Conservation (phyloP, 2,329 filamentous ascomycete species). For the Chrysosphaeria jannelii region DNA sequence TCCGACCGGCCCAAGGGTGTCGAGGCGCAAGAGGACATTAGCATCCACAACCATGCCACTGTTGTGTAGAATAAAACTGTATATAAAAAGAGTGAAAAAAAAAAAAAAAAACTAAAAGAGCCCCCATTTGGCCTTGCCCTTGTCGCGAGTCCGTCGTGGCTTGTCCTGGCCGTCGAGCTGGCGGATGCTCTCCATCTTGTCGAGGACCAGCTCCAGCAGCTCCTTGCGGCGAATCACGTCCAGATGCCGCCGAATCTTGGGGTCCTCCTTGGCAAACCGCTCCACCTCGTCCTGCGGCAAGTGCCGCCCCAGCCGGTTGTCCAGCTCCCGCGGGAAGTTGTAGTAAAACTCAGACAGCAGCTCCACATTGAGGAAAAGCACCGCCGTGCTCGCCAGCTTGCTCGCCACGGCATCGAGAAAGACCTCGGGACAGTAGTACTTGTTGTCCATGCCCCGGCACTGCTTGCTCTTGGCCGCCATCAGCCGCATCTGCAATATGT, state of each 20-base stretch:
- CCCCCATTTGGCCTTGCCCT: neutral
- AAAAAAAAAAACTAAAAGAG: neutral
- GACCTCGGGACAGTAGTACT: constrained; percentile 88
- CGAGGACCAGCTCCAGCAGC: constrained; percentile 66
- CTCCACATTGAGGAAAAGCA: constrained; percentile 92
- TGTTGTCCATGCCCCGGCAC: constrained; percentile 57
- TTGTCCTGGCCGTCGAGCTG: constrained; percentile 53
- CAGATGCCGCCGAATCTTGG: constrained; percentile 62
- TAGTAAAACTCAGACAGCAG: constrained; percentile 93
- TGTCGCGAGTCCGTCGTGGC: constrained; percentile 8
- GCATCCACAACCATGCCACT: no score
- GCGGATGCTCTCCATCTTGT: constrained; percentile 80
- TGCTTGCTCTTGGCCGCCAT: constrained; percentile 72
- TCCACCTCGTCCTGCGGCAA: constrained; percentile 58
- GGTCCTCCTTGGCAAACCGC: constrained; percentile 73
- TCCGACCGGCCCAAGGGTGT: neutral
- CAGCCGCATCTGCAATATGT: constrained; percentile 73
- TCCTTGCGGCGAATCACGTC: constrained; percentile 85
- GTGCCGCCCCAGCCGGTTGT: constrained; percentile 56
- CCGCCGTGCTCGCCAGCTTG: constrained; percentile 79
- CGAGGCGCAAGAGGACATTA: neutral
- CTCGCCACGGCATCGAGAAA: constrained; percentile 94
- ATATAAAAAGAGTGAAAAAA: neutral
- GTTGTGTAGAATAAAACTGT: neutral
- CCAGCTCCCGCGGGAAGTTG: constrained; percentile 80